These are phyloP conservation scores for Coriaria nepalensis DNA, from an alignment of 306 rosid species.

Conservation along the genomic window DNA sequence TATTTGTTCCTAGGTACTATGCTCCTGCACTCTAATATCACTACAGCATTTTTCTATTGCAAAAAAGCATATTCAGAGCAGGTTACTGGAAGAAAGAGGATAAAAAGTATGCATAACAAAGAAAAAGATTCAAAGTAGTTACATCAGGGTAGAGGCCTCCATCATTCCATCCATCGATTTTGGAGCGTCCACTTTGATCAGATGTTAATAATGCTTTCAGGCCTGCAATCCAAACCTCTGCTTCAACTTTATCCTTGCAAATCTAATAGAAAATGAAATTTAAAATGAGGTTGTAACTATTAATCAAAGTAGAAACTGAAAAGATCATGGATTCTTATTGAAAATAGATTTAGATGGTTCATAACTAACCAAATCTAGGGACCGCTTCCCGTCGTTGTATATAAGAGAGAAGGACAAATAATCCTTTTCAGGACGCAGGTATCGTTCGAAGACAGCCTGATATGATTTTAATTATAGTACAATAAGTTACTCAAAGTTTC, in stretches of 20 bases:
- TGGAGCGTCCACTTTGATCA: conserved; percentile 95
- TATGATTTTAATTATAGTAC: conserved; percentile 15
- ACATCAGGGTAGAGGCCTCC: conserved; percentile 86
- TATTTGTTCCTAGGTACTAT: conserved; percentile 1
- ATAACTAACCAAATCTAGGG: conserved; percentile 84
- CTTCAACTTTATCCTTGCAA: conserved; percentile 95
- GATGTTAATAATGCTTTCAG: conserved; percentile 65
- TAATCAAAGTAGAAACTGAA: conserved; percentile 4
- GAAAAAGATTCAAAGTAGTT: conserved; percentile 22
- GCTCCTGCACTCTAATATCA: conserved; percentile 10
- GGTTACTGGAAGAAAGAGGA: conserved; percentile 3
- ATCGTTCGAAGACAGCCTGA: conserved; percentile 86
- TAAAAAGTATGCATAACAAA: conserved; percentile 7
- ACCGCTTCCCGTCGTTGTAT: conserved; percentile 75
- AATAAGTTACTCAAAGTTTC: conserved; percentile 13
- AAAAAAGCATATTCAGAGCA: conserved; percentile 1
- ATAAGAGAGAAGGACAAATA: conserved; percentile 86
- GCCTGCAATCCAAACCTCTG: conserved; percentile 93
- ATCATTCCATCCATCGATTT: conserved; percentile 96
- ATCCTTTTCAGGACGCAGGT: conserved; percentile 79
- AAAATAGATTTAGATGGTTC: conserved; percentile 12
- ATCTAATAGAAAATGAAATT: conserved; percentile 35
- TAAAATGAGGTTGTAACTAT: conserved; percentile 4
- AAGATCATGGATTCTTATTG: background rate
- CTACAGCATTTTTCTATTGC: background rate